phyloP scores from a whole-genome alignment of 2,329 filamentous ascomycete genomes.

The Apiospora sp. region DNA sequence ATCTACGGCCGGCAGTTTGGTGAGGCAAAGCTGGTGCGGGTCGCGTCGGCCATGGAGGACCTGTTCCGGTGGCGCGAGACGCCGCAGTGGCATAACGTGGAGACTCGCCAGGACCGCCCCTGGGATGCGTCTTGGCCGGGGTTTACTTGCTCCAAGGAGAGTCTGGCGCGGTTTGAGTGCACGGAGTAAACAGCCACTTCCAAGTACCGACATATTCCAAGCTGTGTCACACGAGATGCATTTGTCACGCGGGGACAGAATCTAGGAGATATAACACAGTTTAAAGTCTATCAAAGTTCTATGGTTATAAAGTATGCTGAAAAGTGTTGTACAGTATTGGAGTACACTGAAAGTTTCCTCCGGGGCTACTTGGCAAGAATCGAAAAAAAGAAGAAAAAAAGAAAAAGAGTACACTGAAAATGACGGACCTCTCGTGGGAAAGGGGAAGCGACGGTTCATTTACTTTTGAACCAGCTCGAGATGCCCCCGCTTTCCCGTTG shows the following conservation, averaged over 20 bases:
- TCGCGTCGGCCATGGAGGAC: conserved; percentile 26
- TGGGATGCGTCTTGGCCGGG: conserved; percentile 28
- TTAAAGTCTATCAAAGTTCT: too few species aligned
- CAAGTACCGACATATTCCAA: too few species aligned
- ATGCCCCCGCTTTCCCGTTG: background rate
- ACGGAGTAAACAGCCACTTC: too few species aligned
- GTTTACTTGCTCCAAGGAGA: conserved; percentile 24
- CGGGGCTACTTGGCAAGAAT: too few species aligned
- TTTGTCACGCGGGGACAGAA: too few species aligned
- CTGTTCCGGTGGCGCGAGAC: conserved; percentile 14
- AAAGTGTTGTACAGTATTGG: background rate
- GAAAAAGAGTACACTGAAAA: too few species aligned
- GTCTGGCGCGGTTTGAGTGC: conserved; percentile 22
- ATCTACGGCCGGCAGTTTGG: conserved; percentile 25
- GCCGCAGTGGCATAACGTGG: conserved; percentile 23
- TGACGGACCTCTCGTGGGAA: background rate
- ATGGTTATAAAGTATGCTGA: background rate
- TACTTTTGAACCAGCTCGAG: background rate
- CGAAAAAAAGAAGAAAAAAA: too few species aligned
- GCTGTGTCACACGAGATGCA: too few species aligned
- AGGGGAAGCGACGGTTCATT: too few species aligned
- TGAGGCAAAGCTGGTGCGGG: conserved; percentile 24
- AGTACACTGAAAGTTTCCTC: background rate
- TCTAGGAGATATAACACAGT: too few species aligned
- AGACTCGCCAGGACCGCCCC: background rate